Base-by-base conservation (phyloP, 2,329 filamentous ascomycete species). In the Epichloe typhina region DNA sequence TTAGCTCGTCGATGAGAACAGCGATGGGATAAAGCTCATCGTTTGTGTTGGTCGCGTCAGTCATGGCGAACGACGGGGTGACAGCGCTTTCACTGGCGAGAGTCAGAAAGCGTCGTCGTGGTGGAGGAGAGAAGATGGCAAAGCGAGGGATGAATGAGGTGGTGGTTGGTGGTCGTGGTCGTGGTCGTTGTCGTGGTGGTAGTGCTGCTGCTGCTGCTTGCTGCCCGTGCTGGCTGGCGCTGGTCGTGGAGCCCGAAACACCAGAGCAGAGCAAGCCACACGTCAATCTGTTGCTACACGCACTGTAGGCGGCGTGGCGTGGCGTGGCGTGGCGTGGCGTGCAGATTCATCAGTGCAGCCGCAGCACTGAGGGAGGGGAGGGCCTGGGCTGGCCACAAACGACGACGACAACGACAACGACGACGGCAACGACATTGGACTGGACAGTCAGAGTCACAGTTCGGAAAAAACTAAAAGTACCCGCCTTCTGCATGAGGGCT, bases 11-110 rank as follows among this genome's bases (percentile, higher is more conserved):
- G 72, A 98, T 98, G 72, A 98, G 84, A 61, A 98, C 93, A 66
- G 94, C 93, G 77, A 98, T 98, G 69, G 93, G 93, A 72, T 97
- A 98, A 65, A 98, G 89, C 83, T 97, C 94, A 74, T 98, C 93
- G 71, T 85, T 94, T 76, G 91, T 83, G 72, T 84, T 87, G 70
- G 84, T 79, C 73, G 84, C 85, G 74, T 96, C 80, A 72, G 80
- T 88, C 91, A 97, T 97, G 70, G 70, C 78, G 79, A 72, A 69
- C 64, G 63, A 62, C 55, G 56, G 55, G 61, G 52, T 57, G 59
- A 56, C 52, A 61, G 62, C 63, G 62, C 60, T 60, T 62, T 59
- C 57, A 58, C 56, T 58, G 56, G 55, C 54, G 41, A 47, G 40
- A 19, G 36, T 43, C 19, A 50, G 48, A 41, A 48, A 41, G 44